Evolutionary conservation across 192 early-diverging fungal genomes (phyloP).

Genomic region (Borealophlyctis nickersoniae): DNA sequence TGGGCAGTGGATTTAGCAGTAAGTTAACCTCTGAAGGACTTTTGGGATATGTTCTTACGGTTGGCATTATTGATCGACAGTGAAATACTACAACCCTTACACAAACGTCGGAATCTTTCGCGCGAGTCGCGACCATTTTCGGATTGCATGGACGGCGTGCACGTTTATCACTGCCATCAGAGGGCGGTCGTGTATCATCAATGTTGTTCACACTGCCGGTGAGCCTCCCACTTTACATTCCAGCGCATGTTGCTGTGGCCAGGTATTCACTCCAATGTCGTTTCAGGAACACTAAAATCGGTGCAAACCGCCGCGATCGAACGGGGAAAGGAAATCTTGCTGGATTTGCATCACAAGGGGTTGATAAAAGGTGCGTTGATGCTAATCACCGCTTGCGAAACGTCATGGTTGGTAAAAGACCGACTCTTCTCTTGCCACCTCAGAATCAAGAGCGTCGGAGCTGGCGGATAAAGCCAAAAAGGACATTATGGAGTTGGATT

Average conservation of each 20-base stretch:
- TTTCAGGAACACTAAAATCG: not conserved
- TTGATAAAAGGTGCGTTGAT: not conserved
- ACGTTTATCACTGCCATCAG: constrained; percentile 22
- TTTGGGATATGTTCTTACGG: not conserved
- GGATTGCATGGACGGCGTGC: constrained; percentile 30
- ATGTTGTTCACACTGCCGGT: constrained; percentile 28
- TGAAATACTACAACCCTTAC: constrained; percentile 36
- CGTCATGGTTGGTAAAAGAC: not conserved
- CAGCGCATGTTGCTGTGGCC: too few relatives aligned
- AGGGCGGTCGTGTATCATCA: constrained; percentile 15
- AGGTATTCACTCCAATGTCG: too few relatives aligned
- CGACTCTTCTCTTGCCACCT: not conserved
- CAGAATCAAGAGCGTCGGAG: not conserved
- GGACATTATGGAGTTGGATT: not conserved
- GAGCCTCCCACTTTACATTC: too few relatives aligned
- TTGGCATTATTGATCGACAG: not conserved
- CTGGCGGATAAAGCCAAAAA: not conserved
- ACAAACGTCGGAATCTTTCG: constrained; percentile 36
- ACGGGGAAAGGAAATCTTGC: not conserved
- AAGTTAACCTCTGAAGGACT: not conserved
- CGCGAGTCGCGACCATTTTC: constrained; percentile 22
- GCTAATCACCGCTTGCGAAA: not conserved
- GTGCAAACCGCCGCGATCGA: not conserved
- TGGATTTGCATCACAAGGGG: not conserved
- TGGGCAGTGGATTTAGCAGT: constrained; percentile 5